Evolutionary conservation across 495 filamentous ascomycete genomes (phyloP), one percentile per base, ranked within the genome.

Genomic region (Staphylotrichum longicolle): DNA sequence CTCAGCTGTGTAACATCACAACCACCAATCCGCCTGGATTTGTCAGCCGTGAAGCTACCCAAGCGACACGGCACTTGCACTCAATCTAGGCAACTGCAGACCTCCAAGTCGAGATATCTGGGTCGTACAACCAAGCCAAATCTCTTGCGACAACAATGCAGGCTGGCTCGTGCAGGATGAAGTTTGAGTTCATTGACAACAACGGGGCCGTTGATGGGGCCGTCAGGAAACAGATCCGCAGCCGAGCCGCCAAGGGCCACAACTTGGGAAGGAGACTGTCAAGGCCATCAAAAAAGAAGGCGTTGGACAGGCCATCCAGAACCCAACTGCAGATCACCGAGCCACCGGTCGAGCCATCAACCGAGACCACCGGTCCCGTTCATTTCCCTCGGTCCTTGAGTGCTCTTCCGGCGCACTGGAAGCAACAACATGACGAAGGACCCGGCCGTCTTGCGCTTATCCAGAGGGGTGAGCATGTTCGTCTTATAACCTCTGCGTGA

Each of bases 121-220:
- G 20, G 20, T 27, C 1, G 20, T 27, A 27, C 20, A 27, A 27
- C 20, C 20, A 27, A 27, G 20, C 20, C 20, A 27, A 27, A 27
- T 27, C 20, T 47, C 14, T 14, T 44, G 41, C 10, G 41, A 40
- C 37, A 42, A 32, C 20, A 27, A 27, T 0, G 20, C 20, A 27
- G 20, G 20, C 20, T 27, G 20, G 20, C 20, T 27, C 20, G 20
- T 1, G 20, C 20, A 27, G 20, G 7, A 55, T 55, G 53, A 45
- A 34, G 11, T 55, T 55, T 7, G 53, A 55, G 20, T 55, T 55
- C 37, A 30, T 55, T 10, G 53, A 55, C 30, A 55, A 45, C 40
- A 33, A 15, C 32, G 12, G 11, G 40, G 20, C 41, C 30, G 20
- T 15, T 10, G 40, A 55, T 41, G 1, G 11, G 27, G 20, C 2